Base-by-base conservation (phyloP, 2,329 filamentous ascomycete species). In the Pseudogymnoascus sp. region DNA sequence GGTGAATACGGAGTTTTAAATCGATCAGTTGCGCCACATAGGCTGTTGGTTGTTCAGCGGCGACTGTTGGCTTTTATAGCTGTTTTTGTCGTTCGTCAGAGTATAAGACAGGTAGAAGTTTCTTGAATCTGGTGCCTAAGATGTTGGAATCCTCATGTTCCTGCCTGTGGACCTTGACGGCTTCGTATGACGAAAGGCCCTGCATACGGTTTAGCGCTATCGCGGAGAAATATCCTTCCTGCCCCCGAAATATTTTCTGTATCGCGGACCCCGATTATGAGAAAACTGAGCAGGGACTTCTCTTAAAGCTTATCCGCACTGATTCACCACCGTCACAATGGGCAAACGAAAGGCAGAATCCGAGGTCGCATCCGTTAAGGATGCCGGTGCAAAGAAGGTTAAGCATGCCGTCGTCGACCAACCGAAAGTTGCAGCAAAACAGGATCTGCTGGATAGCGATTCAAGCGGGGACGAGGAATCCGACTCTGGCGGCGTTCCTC, bases 361-460 rank as follows among this genome's bases (percentile, higher is more conserved):
- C 39, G 61, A 68, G 17, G 62, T 58, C 11, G 58, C 64, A 36
- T 41, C 64, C 50, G 47, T 29, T 1, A 64, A 63, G 61, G 65
- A 40, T 40, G 35, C 21, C 9, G 57, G 63, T 5, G 63, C 47
- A 54, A 73, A 72, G 61, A 73, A 72, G 57, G 24, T 58, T 29
- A 73, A 71, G 61, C 66, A 68, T n/a, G 44, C 29, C 15, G 9
- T 61, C 54, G 8, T 40, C 59, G n/a, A 39, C 35, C 67, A 69
- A 58, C 41, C 64, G 35, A 35, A 69, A 60, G 50, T 58, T 71
- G n/a, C 21, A 29, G 57, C 31, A 29, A 62, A 61, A 29, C 57
- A 78, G 68, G 74, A 71, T 31, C 74, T 85, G 33, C 78, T 87
- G 58, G 82, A 84, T 61, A 74, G 73, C 41, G 72, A 73, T 62